Base-by-base conservation (phyloP, 2,329 filamentous ascomycete genomes). In the Parastagonospora nodorum region DNA sequence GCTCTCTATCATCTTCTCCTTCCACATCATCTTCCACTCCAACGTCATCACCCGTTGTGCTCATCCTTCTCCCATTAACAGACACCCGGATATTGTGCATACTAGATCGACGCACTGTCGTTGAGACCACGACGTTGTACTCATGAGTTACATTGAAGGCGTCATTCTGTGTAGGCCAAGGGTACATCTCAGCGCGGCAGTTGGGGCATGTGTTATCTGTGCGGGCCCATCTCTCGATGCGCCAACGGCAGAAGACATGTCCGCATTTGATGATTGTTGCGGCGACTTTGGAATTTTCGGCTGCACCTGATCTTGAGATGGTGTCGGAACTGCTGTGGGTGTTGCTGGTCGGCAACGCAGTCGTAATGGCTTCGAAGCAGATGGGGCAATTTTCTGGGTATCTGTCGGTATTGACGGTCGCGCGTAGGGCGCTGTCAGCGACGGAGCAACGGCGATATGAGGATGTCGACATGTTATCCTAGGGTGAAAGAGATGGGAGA, bases 191-290 rank as follows among this genome's bases (percentile, higher is more conserved):
- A 4, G 46, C 28, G n/a, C 50, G 45, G 24, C 45, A 53, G 2
- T 49, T 24, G 11, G 50, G 45, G 24, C 50, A 53, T 5, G 50
- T 53, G n/a, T 49, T 53, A 28, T 37, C 41, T 7, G 40, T 39
- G 14, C 33, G 36, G 42, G 48, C 45, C 45, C 50, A 53, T 19
- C 11, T 38, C 15, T 19, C 32, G 2, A 53, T 27, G 29, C 50
- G 48, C 7, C 30, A 10, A 11, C n/a, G 31, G 14, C 49, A 43
- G 32, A 51, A 51, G 10, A 48, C 19, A 28, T 51, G 49, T n/a
- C 49, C 49, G 29, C 43, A 51, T 33, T 27, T 6, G 11, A 15
- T 39, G 33, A 51, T 47, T 4, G 43, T 32, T 6, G 47, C 39
- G 12, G 49, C 45, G 19, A 16, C 24, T n/a, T 44, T 19, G 30